phyloP scores from a whole-genome alignment of 1,284 basidiomycete genomes.

The Cutaneotrichosporon sp. region DNA sequence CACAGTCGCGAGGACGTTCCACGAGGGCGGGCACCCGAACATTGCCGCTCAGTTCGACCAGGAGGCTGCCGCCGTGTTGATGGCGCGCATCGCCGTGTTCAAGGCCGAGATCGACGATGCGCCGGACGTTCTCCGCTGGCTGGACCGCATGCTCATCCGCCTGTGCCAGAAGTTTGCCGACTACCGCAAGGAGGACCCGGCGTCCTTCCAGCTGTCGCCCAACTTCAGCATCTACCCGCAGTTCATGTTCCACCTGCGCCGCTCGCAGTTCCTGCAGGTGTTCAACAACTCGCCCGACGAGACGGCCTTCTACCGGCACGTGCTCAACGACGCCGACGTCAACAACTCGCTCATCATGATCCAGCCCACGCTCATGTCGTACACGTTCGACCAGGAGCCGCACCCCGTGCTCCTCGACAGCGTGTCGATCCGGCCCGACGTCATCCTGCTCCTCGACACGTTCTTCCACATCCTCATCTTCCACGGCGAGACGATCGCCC shows the following conservation, averaged over 20 bases:
- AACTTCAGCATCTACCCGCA: conserved; percentile 99
- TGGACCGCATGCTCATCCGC: conserved; percentile 97
- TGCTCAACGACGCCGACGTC: conserved; percentile 96
- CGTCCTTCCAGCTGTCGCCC: conserved; percentile 87
- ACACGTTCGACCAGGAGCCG: conserved; percentile 85
- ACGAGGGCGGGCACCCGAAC: conserved; percentile 90
- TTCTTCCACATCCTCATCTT: conserved; percentile 99
- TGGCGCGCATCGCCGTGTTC: conserved; percentile 99
- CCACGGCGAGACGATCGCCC: conserved; percentile 95
- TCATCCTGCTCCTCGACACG: conserved; percentile 96
- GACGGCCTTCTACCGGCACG: conserved; percentile 97
- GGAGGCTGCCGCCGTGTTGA: conserved; percentile 95
- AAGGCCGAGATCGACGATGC: conserved; percentile 99
- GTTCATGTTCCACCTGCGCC: conserved; percentile 99
- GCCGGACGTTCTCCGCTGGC: conserved; percentile 94
- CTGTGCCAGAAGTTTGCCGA: conserved; percentile 99
- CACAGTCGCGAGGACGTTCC: conserved; percentile 95
- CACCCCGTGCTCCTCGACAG: conserved; percentile 96
- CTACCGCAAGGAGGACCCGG: conserved; percentile 96
- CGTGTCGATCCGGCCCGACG: conserved; percentile 95
- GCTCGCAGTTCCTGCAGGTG: conserved; percentile 98
- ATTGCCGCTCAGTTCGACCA: conserved; percentile 97
- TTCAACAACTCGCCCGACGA: conserved; percentile 99
- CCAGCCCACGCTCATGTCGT: conserved; percentile 98
- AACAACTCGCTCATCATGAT: conserved; percentile 99